Conservation (phyloP, 257 asterid species). For the Solanum paucissectum region DNA sequence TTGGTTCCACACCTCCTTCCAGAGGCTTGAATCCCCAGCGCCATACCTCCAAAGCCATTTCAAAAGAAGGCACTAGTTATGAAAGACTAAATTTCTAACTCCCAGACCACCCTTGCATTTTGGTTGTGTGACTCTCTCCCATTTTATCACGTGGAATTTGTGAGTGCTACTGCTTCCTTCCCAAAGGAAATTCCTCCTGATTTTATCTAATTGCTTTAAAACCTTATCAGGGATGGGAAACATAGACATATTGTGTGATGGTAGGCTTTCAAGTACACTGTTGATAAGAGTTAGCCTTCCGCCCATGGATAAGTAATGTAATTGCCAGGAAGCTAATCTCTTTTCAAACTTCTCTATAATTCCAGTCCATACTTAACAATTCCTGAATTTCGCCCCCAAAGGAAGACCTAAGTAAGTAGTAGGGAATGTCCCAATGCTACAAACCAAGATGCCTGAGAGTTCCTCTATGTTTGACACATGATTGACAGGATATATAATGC, state of each 20-base stretch:
- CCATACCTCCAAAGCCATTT: background rate
- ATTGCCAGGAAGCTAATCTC: background rate
- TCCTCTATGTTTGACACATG: background rate
- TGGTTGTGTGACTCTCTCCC: background rate
- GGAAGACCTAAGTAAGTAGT: background rate
- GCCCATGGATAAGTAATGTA: background rate
- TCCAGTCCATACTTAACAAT: background rate
- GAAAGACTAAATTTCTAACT: background rate
- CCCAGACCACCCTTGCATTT: background rate
- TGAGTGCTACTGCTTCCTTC: background rate
- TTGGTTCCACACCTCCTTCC: background rate
- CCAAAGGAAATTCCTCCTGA: background rate
- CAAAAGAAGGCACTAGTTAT: background rate
- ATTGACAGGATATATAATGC: background rate
- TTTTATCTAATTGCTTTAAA: background rate
- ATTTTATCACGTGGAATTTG: background rate
- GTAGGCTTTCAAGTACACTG: background rate
- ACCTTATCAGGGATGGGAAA: background rate
- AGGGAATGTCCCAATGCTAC: background rate
- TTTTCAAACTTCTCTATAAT: background rate
- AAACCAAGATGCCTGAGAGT: background rate
- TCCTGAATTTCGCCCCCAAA: background rate
- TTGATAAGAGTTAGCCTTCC: background rate
- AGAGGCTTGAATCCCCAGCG: background rate
- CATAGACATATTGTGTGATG: background rate